A percentile compares a stretch with the other conserved stretches of the same genome.
Conservation (phyloP, 2,329 filamentous ascomycete species). For the Aureobasidium sp. region DNA sequence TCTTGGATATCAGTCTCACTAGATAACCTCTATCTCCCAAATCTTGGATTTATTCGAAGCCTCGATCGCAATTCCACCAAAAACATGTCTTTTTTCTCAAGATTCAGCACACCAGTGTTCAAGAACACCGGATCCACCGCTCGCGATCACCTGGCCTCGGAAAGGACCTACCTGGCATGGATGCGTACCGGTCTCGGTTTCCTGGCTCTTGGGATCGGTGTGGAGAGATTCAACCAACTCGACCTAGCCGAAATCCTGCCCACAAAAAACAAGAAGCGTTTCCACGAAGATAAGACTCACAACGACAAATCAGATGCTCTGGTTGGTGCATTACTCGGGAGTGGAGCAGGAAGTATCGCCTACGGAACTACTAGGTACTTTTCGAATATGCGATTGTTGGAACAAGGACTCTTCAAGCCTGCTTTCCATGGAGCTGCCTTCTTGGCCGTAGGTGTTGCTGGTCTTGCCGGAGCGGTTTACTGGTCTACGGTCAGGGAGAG, state of each 20-base stretch:
- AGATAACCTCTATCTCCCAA: no score
- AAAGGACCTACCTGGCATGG: slow-evolving; percentile 47
- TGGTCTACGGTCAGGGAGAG: slow-evolving; percentile 5
- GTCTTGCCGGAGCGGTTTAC: slow-evolving; percentile 22
- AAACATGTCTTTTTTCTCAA: slow-evolving; percentile 2
- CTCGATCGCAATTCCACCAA: background rate
- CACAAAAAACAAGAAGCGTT: slow-evolving; percentile 25
- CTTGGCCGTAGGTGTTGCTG: slow-evolving; percentile 21
- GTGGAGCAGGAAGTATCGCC: slow-evolving; percentile 37
- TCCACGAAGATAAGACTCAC: slow-evolving; percentile 11
- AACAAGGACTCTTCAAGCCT: slow-evolving; percentile 36
- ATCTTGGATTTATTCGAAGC: fast-evolving
- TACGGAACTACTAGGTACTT: slow-evolving; percentile 44
- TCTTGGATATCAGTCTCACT: no score
- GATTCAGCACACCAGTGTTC: slow-evolving; percentile 13
- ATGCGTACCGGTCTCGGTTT: slow-evolving; percentile 44
- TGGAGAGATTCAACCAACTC: slow-evolving; percentile 37
- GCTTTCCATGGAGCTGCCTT: slow-evolving; percentile 21
- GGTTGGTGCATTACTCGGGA: slow-evolving; percentile 32
- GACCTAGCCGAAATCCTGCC: slow-evolving; percentile 20
- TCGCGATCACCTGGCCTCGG: slow-evolving; percentile 46
- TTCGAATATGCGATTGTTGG: slow-evolving; percentile 32
- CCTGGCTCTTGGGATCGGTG: slow-evolving; percentile 43
- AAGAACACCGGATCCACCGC: slow-evolving; percentile 43
- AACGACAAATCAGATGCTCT: slow-evolving; percentile 5